Conservation (phyloP, 169 alveolate genomes). For the Amoebophrya sp. region DNA sequence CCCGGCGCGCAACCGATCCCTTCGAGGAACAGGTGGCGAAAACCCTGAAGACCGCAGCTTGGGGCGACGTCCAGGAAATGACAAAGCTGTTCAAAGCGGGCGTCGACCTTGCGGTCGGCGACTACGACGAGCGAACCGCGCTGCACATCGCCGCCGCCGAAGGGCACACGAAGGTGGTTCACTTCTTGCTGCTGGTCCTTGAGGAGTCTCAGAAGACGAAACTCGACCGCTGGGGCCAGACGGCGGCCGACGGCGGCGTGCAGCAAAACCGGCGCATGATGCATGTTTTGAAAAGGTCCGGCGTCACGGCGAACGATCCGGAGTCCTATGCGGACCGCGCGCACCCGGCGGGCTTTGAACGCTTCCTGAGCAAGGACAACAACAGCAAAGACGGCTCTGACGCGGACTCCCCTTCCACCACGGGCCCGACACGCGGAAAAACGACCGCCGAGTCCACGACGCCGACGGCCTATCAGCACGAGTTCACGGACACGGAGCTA, state of each 20-base stretch:
- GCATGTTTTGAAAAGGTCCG: too few species aligned
- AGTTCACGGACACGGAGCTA: not conserved
- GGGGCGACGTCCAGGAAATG: not conserved
- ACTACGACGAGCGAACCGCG: not conserved
- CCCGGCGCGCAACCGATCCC: not conserved
- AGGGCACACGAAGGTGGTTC: not conserved
- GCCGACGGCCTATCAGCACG: not conserved
- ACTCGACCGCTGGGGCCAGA: not conserved
- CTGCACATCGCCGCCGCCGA: not conserved
- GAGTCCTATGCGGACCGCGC: too few species aligned
- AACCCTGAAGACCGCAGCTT: not conserved
- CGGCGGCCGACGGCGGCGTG: not conserved
- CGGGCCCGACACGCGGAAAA: too few species aligned
- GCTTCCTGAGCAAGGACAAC: too few species aligned
- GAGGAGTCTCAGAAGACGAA: not conserved
- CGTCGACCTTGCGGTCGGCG: not conserved
- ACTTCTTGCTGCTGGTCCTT: not conserved
- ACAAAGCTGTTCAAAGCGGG: not conserved
- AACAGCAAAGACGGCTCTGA: too few species aligned
- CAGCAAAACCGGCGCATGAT: too few species aligned
- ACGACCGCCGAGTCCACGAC: too few species aligned
- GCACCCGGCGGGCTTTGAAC: too few species aligned
- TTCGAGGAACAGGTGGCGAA: not conserved
- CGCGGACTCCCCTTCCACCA: too few species aligned
- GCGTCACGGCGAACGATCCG: too few species aligned